Base-by-base conservation (phyloP, 352 stramenopile species). In the Globisporangium radiosum region DNA sequence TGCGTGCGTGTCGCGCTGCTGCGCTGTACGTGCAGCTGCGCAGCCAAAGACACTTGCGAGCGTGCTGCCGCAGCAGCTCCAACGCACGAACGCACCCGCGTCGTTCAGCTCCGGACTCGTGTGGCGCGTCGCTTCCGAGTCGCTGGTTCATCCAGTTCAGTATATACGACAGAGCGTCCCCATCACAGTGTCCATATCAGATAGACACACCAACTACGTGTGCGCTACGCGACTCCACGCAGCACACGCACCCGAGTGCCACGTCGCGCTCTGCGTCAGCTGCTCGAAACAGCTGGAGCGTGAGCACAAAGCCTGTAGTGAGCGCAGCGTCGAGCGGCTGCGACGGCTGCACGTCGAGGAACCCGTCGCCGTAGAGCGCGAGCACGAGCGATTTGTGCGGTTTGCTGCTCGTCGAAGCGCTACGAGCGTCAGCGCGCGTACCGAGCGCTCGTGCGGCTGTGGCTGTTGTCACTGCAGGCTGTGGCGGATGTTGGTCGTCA, bases 21-120 rank as follows among this genome's bases (percentile, higher is more conserved):
- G 48, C 7, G 42, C 19, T 17, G 56, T 33, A 33, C 25, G 44
- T 25, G 49, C 56, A n/a, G 62, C 63, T 3, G 71, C 73, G n/a
- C 79, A 89, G 7, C 79, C 79, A 38, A 76, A 86, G 7, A 89
- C 66, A 39, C 59, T 85, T 4, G 66, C 66, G 37, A 82, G 65
- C 0, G 70, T 84, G 59, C 70, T 81, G 10, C 77, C 79, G 25
- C 79, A 89, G 56, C 79, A 87, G 7, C 71, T 68, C 79, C 77
- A 89, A 0, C 79, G 65, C 4, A 87, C 66, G 59, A 89, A 89
- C 15, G 76, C 73, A 1, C 79, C 76, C 1, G 64, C 54, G 14
- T 89, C 75, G 50, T 87, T 78, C 1, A 89, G 57, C 52, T 87
- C 77, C 0, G 77, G 77, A 33, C 68, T 66, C 33, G 72, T 61